Evolutionary conservation across 495 filamentous ascomycete species (phyloP).

Genomic region (Podospora bellae-mahoneyi): DNA sequence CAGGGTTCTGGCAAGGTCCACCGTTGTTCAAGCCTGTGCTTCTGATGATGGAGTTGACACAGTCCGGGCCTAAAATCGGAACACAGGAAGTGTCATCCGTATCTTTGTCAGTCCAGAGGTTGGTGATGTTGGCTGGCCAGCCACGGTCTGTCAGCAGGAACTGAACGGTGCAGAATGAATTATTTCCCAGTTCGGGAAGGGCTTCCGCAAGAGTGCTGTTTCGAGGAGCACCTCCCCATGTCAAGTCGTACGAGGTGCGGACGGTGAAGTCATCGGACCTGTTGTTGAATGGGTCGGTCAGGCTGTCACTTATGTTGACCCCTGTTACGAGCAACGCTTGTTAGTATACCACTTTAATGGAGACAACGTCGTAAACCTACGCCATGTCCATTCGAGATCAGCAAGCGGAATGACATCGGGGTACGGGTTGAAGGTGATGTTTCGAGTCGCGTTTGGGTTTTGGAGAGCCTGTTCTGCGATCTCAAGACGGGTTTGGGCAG

Average conservation of each 20-base stretch:
- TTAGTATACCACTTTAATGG: neutral
- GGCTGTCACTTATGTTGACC: neutral
- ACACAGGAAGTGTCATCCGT: neutral
- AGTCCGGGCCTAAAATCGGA: neutral
- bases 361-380: neutral
- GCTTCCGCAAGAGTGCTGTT: neutral
- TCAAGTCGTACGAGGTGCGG: neutral
- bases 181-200: neutral
- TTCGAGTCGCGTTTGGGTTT: neutral
- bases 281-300: neutral
- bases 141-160: neutral
- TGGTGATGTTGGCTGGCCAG: constrained; percentile 3
- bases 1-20: neutral
- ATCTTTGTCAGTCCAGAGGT: neutral
- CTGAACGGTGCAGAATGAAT: neutral
- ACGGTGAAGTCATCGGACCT: neutral
- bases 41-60: neutral
- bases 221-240: neutral
- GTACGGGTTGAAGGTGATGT: neutral
- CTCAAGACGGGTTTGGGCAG: neutral
- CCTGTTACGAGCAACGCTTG: neutral
- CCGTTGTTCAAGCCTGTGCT: neutral
- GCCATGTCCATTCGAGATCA: neutral
- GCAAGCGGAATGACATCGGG: neutral
- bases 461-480: neutral